Evolutionary conservation across 169 alveolate genomes (phyloP).

Genomic region (Amoebophrya sp.): DNA sequence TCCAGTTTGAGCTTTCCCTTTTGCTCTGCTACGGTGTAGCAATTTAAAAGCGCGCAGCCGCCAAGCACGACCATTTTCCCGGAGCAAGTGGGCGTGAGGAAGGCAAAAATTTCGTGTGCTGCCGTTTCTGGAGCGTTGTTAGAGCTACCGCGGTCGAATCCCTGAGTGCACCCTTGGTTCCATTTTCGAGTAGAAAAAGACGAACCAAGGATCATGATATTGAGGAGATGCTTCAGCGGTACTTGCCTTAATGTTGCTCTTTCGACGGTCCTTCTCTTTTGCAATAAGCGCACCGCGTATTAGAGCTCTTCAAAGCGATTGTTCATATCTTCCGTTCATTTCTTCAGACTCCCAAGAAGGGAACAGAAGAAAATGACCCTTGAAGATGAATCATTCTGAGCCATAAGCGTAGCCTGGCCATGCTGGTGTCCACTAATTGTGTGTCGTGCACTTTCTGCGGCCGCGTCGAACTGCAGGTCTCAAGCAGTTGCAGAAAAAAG

Average conservation of each 20-base stretch:
- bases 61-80: constrained; percentile 5
- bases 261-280: neutral
- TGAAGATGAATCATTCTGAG: too few species aligned
- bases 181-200: too few species aligned
- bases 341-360: too few species aligned
- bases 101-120: neutral
- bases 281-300: neutral
- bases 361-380: too few species aligned
- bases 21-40: neutral
- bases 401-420: neutral
- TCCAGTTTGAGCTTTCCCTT: neutral
- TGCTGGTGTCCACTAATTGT: neutral
- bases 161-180: too few species aligned
- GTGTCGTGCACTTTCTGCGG: constrained; percentile 27
- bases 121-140: neutral
- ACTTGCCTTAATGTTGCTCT: too few species aligned
- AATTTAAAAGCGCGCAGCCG: neutral
- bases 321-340: too few species aligned
- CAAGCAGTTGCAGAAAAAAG: neutral
- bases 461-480: neutral
- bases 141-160: too few species aligned
- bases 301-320: too few species aligned
- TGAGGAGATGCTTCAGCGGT: too few species aligned
- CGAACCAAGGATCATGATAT: too few species aligned
- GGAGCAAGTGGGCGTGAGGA: constrained; percentile 5